Evolutionary conservation across 2,329 filamentous ascomycete species (phyloP).

Genomic region (Cyphellophora europaea): DNA sequence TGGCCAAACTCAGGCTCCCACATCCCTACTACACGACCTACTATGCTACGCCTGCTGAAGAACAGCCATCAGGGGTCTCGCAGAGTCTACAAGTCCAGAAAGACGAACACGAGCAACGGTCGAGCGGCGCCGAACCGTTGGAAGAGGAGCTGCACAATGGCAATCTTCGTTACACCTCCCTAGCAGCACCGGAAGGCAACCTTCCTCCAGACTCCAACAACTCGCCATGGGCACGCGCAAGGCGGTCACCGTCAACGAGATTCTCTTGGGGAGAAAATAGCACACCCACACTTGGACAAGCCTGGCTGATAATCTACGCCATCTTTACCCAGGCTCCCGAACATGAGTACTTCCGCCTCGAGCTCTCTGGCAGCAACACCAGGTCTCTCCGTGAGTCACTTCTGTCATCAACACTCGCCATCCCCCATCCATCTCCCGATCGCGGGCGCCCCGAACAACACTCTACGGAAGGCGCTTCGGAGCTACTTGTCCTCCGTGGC

Average conservation of each 20-base stretch:
- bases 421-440: slow-evolving; percentile 30
- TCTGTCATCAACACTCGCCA: slow-evolving; percentile 31
- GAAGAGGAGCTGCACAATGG: no score
- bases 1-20: no score
- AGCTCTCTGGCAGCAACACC: slow-evolving; percentile 22
- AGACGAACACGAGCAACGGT: no score
- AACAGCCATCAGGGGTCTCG: no score
- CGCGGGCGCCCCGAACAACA: slow-evolving; percentile 17
- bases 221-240: slow-evolving; percentile 30
- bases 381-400: slow-evolving; percentile 22
- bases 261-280: slow-evolving; percentile 24
- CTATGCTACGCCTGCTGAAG: no score
- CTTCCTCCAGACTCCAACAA: slow-evolving; percentile 26
- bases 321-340: slow-evolving; percentile 24
- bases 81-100: no score
- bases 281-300: slow-evolving; percentile 27
- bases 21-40: no score
- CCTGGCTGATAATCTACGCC: slow-evolving; percentile 31
- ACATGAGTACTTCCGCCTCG: slow-evolving; percentile 27
- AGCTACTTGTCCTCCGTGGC: slow-evolving; percentile 42
- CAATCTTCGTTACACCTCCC: no score
- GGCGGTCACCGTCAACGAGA: slow-evolving; percentile 20
- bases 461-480: slow-evolving; percentile 12
- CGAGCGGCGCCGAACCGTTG: no score
- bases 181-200: no score